Evolutionary conservation across 805 yeast species (phyloP).

Genomic region (Ogataea neopini): DNA sequence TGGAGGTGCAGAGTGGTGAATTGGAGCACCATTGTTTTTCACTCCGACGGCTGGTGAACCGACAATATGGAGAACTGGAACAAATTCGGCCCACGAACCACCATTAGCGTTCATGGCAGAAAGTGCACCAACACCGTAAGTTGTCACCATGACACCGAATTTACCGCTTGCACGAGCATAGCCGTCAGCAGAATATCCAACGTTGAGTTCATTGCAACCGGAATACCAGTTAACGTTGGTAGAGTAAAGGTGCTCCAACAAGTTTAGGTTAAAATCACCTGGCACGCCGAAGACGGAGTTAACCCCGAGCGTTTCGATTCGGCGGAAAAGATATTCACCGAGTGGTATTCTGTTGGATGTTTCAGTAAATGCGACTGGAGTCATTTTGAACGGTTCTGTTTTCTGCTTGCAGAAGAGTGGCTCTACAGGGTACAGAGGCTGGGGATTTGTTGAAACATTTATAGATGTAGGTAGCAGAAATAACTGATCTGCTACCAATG

Average conservation of each 20-base stretch:
- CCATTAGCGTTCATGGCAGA: conserved; percentile 81
- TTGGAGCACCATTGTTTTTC: conserved; percentile 32
- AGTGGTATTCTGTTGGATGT: conserved; percentile 41
- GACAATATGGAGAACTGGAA: conserved; percentile 80
- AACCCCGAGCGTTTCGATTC: conserved; percentile 57
- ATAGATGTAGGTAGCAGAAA: not conserved
- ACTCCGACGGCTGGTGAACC: conserved; percentile 61
- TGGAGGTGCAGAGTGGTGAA: conserved; percentile 65
- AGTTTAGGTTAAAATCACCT: conserved; percentile 69
- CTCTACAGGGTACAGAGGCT: not conserved
- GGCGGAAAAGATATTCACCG: conserved; percentile 64
- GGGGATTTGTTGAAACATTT: not conserved
- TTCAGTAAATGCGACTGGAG: conserved; percentile 11
- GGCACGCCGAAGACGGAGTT: conserved; percentile 74
- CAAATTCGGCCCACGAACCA: conserved; percentile 80
- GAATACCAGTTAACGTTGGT: conserved; percentile 70
- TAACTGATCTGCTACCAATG: conserved; percentile 2
- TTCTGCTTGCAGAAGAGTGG: too few species aligned
- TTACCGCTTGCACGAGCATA: conserved; percentile 65
- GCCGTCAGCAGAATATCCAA: conserved; percentile 91
- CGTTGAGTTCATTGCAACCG: conserved; percentile 84
- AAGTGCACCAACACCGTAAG: conserved; percentile 90
- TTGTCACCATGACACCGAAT: conserved; percentile 68
- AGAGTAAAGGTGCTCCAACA: conserved; percentile 67
- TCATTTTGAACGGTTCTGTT: conserved; percentile 4